Evolutionary conservation across 176 grass and related monocot species (phyloP).

Genomic region (Aechmea fasciata): DNA sequence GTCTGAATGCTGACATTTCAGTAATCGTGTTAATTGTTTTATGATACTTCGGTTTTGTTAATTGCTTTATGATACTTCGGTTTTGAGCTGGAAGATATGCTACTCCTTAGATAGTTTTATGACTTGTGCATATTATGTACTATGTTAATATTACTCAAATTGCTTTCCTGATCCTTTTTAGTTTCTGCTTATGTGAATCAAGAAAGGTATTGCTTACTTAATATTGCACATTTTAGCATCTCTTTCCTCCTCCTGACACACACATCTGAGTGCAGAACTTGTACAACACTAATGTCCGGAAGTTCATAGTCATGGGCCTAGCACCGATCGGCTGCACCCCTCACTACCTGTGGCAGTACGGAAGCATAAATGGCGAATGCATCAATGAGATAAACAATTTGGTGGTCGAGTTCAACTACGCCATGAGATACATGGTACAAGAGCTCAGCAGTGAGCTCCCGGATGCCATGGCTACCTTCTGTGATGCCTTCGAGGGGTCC

Average conservation of each 20-base stretch:
- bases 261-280: conserved; percentile 40
- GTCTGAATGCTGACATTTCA: too few relatives aligned
- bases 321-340: conserved; percentile 67
- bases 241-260: conserved; percentile 4
- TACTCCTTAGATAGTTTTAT: too few relatives aligned
- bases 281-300: conserved; percentile 61
- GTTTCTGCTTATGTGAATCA: too few relatives aligned
- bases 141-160: not conserved
- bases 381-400: conserved; percentile 59
- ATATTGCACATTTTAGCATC: not conserved
- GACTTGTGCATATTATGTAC: too few relatives aligned
- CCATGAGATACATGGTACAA: conserved; percentile 45
- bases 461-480: conserved; percentile 50
- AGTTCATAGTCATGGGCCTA: conserved; percentile 58
- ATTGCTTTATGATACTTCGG: too few relatives aligned
- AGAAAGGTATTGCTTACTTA: too few relatives aligned
- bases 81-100: too few relatives aligned
- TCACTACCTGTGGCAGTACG: conserved; percentile 66
- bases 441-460: conserved; percentile 56
- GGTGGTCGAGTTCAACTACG: conserved; percentile 64
- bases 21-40: too few relatives aligned
- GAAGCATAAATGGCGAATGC: conserved; percentile 60
- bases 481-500: conserved; percentile 62
- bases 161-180: not conserved
- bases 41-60: too few relatives aligned